A percentile compares a stretch with the other conserved stretches of the same genome.
Evolutionary conservation across 495 filamentous ascomycete species (phyloP).

Genomic region (Lophiostoma macrostomum): DNA sequence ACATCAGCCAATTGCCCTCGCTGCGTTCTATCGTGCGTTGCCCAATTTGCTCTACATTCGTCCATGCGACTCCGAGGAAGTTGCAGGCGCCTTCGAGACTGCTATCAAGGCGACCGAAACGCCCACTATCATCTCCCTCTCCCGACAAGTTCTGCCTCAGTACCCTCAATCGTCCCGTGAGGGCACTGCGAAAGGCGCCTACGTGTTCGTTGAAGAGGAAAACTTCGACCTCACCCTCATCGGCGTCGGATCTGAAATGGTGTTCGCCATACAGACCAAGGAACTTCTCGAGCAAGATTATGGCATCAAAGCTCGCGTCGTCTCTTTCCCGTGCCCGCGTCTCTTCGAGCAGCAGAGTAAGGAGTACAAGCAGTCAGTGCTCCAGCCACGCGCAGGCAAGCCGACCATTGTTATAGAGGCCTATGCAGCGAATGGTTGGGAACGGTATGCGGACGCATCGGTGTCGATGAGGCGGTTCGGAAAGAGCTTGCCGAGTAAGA

Average conservation of each 20-base stretch:
- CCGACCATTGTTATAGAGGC: constrained; percentile 55
- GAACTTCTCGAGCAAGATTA: constrained; percentile 35
- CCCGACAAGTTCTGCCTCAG: constrained; percentile 48
- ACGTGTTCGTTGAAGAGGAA: constrained; percentile 48
- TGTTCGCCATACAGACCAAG: constrained; percentile 44
- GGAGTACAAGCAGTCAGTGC: constrained; percentile 47
- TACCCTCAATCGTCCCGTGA: constrained; percentile 44
- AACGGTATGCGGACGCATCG: constrained; percentile 56
- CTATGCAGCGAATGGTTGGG: constrained; percentile 57
- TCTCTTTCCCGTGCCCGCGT: constrained; percentile 55
- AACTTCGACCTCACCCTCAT: constrained; percentile 49
- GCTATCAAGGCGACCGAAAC: constrained; percentile 49
- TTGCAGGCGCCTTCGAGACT: constrained; percentile 50
- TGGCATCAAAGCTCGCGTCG: constrained; percentile 48
- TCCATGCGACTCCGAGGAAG: constrained; percentile 56
- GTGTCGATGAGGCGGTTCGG: constrained; percentile 50
- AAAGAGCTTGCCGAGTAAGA: constrained; percentile 50
- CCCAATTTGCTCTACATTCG: constrained; percentile 58
- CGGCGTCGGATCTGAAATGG: constrained; percentile 50
- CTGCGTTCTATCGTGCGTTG: constrained; percentile 58
- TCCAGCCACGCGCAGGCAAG: constrained; percentile 40
- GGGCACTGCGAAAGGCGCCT: constrained; percentile 47
- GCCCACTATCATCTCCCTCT: constrained; percentile 51
- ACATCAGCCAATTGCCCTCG: constrained; percentile 59
- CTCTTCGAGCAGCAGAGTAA: constrained; percentile 52